Conservation (phyloP, 2,329 filamentous ascomycete species). For the Phaeoacremonium minimum region DNA sequence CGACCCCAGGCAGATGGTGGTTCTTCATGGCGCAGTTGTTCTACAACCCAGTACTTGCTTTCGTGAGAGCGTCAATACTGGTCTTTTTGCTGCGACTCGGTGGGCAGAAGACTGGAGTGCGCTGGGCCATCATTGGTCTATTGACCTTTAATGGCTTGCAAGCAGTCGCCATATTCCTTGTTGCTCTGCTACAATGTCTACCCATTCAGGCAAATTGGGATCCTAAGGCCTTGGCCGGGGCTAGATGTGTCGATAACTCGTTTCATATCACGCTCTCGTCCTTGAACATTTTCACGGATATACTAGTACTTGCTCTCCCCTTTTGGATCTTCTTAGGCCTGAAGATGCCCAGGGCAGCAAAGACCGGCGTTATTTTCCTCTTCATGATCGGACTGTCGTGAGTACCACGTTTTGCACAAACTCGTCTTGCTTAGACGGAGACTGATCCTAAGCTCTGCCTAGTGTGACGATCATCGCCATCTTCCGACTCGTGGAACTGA, state of each 20-base stretch:
- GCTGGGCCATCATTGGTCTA: conserved; percentile 20
- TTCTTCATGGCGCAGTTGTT: conserved; percentile 24
- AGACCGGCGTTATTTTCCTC: conserved; percentile 22
- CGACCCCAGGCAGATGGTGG: conserved; percentile 20
- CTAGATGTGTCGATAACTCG: no score
- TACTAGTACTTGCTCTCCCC: conserved; percentile 35
- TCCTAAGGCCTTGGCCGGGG: no score
- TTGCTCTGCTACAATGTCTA: conserved; percentile 31
- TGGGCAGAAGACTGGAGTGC: conserved; percentile 19
- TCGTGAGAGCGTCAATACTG: conserved; percentile 27
- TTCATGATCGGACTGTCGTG: conserved; percentile 25
- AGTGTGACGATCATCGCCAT: conserved; percentile 27
- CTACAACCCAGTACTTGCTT: conserved; percentile 27
- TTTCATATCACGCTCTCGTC: conserved; percentile 28
- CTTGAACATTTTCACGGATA: conserved; percentile 38
- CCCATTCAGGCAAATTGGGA: conserved; percentile 40
- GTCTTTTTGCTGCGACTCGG: conserved; percentile 25
- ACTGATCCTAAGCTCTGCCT: background rate
- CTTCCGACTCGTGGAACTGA: conserved; percentile 22
- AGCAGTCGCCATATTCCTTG: conserved; percentile 24
- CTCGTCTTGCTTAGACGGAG: no score
- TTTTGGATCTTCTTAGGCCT: conserved; percentile 26
- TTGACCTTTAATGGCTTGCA: conserved; percentile 22
- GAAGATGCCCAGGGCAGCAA: conserved; percentile 21
- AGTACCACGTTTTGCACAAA: no score